Percentiles rank a stretch among this genome's conserved stretches.
Evolutionary conservation across 2,329 filamentous ascomycete species (phyloP).

Genomic region (Neopestalotiopsis sp.): DNA sequence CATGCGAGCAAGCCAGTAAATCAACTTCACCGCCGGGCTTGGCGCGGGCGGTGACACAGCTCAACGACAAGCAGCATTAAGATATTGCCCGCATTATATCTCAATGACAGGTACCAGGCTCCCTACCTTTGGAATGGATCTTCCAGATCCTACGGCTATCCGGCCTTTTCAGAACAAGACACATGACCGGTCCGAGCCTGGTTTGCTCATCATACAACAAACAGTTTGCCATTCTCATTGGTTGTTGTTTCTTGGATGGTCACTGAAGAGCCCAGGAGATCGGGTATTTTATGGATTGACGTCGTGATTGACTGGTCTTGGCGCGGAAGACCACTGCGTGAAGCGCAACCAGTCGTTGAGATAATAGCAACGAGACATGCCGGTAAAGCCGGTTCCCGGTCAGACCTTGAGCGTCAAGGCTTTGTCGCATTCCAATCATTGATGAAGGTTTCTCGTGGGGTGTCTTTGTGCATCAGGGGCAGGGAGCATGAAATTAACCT

Average conservation of each 20-base stretch:
- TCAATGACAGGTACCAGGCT: not conserved
- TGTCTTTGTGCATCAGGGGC: not conserved
- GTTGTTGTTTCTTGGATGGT: not conserved
- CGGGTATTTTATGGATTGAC: not conserved
- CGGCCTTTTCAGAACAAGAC: not conserved
- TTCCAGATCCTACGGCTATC: slow-evolving; percentile 7
- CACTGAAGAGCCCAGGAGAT: not conserved
- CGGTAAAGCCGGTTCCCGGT: slow-evolving; percentile 5
- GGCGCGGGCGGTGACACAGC: slow-evolving; percentile 11
- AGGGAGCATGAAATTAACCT: not conserved
- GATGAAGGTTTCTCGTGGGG: not conserved
- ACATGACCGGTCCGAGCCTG: slow-evolving; percentile 1
- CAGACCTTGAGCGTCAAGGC: not conserved
- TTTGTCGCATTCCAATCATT: not conserved
- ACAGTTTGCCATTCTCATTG: too few relatives aligned
- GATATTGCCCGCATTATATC: not conserved
- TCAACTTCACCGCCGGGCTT: slow-evolving; percentile 17
- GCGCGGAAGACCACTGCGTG: too few relatives aligned
- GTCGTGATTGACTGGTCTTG: not conserved
- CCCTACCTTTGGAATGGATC: not conserved
- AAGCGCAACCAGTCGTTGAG: not conserved
- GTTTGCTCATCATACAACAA: not conserved
- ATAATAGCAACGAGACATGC: not conserved
- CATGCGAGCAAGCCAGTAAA: not conserved
- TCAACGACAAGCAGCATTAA: not conserved